Evolutionary conservation across 768 basidiomycete genomes (phyloP).

Genomic region (Asterophora lycoperdoides): DNA sequence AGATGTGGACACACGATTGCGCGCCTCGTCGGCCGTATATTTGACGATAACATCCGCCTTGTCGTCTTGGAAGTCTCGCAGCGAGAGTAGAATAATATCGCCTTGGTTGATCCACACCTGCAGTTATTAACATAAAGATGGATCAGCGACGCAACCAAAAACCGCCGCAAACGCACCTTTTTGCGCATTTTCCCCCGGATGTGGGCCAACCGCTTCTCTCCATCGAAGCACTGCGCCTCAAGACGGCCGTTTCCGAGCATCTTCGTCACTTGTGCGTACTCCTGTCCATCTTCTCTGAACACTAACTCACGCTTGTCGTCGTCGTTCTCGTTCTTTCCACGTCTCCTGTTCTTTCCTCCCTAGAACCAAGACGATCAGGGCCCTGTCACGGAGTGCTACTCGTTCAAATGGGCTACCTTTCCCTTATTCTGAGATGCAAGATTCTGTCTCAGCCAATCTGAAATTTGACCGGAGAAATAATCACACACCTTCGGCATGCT

Average conservation of each 20-base stretch:
- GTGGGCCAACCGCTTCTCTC: constrained; percentile 95
- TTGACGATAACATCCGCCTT: constrained; percentile 99
- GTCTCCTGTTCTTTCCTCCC: constrained; percentile 99
- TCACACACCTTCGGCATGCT: constrained; percentile 49
- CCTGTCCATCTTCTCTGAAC: constrained; percentile 98
- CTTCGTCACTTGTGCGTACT: constrained; percentile 97
- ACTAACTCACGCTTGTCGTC: constrained; percentile 98
- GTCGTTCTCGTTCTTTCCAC: constrained; percentile 99
- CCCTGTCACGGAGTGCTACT: not conserved
- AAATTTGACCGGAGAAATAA: constrained; percentile 9
- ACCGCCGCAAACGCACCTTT: constrained; percentile 61
- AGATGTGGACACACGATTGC: constrained; percentile 52
- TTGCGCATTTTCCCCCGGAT: constrained; percentile 99
- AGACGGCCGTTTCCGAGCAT: constrained; percentile 98
- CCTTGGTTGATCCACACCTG: constrained; percentile 99
- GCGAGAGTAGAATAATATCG: constrained; percentile 89
- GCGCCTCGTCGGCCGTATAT: constrained; percentile 94
- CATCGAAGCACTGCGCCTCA: constrained; percentile 97
- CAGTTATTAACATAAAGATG: not conserved
- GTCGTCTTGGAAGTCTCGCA: constrained; percentile 98
- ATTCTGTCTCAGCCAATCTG: constrained; percentile 15
- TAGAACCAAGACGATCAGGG: constrained; percentile 26
- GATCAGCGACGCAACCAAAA: constrained; percentile 5
- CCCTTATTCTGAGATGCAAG: constrained; percentile 56
- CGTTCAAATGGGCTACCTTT: constrained; percentile 46